Evolutionary conservation across 106 monocot genomes (phyloP).

Genomic region (Acanthochlamys bracteata): DNA sequence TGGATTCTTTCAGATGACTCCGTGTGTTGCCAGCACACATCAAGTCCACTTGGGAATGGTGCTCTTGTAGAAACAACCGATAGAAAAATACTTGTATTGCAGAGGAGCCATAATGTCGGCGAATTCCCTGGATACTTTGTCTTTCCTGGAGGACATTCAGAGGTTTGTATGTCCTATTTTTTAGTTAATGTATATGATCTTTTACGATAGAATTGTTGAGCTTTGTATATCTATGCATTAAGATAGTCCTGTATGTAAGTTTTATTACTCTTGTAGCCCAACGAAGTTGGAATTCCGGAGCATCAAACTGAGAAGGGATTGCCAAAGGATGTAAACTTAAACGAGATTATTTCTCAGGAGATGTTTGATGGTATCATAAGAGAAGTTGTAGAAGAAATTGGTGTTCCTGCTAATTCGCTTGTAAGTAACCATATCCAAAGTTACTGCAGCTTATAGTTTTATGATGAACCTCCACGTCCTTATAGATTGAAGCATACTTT

Average conservation of each 20-base stretch:
- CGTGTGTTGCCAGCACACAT: conserved; percentile 52
- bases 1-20: conserved; percentile 42
- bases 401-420: conserved; percentile 65
- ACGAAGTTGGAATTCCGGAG: conserved; percentile 62
- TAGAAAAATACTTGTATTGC: conserved; percentile 64
- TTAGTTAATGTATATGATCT: no score
- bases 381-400: conserved; percentile 97
- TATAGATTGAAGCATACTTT: no score
- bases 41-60: conserved; percentile 93
- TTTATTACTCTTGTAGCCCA: conserved; percentile 84
- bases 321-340: conserved; percentile 19
- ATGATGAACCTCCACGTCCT: no score
- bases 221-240: not conserved
- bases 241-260: no score
- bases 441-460: no score
- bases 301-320: conserved; percentile 33
- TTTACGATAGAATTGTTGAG: no score
- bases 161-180: no score
- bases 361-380: conserved; percentile 94
- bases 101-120: conserved; percentile 90
- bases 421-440: no score
- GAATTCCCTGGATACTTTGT: conserved; percentile 96
- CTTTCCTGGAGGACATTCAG: conserved; percentile 97
- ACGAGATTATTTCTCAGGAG: conserved; percentile 60
- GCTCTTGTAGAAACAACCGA: conserved; percentile 87